Base-by-base conservation (phyloP, 129 eudicot genomes). In the Chrysanthemum lavandulifolium region DNA sequence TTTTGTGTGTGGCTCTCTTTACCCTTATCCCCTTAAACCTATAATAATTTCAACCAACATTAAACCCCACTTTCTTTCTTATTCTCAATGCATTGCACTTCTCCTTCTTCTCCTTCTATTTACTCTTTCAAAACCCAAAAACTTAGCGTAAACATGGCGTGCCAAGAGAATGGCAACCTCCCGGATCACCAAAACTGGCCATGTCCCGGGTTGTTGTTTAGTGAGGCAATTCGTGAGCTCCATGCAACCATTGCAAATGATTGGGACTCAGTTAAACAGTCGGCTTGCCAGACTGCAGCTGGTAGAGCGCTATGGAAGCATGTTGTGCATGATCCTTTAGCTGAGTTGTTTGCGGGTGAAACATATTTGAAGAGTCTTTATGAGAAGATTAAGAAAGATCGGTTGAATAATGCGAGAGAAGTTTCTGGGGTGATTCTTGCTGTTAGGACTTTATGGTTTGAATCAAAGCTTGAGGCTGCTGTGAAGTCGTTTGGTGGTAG, bases 271-370 rank as follows among this genome's bases (percentile, higher is more conserved):
- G 69, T 83, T 18, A 69, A 88, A 57, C 86, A 80, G 18, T 86
- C 99, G 3, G 99, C 96, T 5, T 95, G 97, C 78, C 99, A 95
- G 69, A 95, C 89, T 0, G 99, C 99, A 27, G 99, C 99, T 3
- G 99, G 97, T 2, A 78, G 99, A 73, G 99, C 97, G 1, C 60
- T 95, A 73, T 95, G 99, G 99, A 88, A 82, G 77, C 96, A 88
- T 72, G 99, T 88, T 77, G 82, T 89, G 21, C 80, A 85, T 72
- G 99, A 95, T 76, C 87, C 88, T 9, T 79, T 95, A 14, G 99
- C 99, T 5, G 99, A 83, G 83, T 68, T 95, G 50, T 86, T 95
- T n/a, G 99, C 99, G 0, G 99, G 99, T 23, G 97, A 90, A 68
- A 86, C 90, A 2, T 67, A 83, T 80, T 73, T 95, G 73, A 95